Conservation (phyloP, 768 basidiomycete species). For the Suillus clintonianus region DNA sequence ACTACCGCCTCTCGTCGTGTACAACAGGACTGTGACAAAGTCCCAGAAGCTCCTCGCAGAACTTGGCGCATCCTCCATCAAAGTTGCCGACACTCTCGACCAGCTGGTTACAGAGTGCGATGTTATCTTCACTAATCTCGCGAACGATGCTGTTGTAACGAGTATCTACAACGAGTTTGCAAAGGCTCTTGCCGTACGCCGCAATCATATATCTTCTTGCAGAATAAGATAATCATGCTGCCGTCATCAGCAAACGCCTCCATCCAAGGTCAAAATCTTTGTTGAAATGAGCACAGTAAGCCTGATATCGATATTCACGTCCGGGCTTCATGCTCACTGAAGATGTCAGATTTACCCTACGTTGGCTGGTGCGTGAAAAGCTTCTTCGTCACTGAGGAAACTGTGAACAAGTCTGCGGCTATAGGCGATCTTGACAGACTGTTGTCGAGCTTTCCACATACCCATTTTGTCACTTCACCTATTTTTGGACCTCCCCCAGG, state of each 20-base stretch:
- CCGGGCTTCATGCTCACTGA: conserved; percentile 7
- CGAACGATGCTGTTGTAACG: conserved; percentile 70
- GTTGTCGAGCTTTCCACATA: conserved; percentile 56
- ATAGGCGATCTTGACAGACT: conserved; percentile 70
- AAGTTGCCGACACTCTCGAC: conserved; percentile 55
- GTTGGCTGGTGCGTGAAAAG: conserved; percentile 42
- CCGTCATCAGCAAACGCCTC: conserved; percentile 38
- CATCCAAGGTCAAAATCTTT: conserved; percentile 66
- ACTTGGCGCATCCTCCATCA: conserved; percentile 52
- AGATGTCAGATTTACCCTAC: conserved; percentile 52
- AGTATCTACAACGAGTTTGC: conserved; percentile 62
- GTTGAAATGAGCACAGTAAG: conserved; percentile 84
- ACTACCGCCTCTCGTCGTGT: conserved; percentile 63
- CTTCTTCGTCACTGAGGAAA: neutral
- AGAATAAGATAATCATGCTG: conserved; percentile 5
- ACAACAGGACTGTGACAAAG: conserved; percentile 70
- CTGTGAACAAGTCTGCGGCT: neutral
- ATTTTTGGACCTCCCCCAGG: conserved; percentile 73
- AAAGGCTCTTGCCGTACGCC: conserved; percentile 54
- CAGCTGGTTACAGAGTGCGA: conserved; percentile 70
- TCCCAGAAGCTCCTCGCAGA: conserved; percentile 57
- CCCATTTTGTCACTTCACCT: conserved; percentile 74
- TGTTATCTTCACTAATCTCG: conserved; percentile 73
- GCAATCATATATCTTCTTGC: neutral
- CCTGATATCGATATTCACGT: conserved; percentile 6